Evolutionary conservation across 2,329 filamentous ascomycete species (phyloP).

Genomic region (Akanthomyces uredinophilus): DNA sequence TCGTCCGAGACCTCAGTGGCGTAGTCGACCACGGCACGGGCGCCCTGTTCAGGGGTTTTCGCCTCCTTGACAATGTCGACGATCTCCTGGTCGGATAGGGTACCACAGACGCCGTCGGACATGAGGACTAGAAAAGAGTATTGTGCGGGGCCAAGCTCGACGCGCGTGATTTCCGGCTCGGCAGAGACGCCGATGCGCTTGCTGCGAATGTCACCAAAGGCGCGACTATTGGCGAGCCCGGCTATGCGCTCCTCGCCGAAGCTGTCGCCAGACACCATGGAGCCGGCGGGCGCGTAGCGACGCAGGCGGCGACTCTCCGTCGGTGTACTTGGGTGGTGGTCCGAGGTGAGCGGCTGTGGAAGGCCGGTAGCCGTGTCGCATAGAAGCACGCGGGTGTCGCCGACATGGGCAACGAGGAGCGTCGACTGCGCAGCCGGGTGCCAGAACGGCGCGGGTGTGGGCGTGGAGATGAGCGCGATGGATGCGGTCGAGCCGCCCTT

Average conservation of each 20-base stretch:
- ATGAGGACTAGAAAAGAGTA: constrained; percentile 87
- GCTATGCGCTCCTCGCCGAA: constrained; percentile 96
- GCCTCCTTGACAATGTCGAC: constrained; percentile 95
- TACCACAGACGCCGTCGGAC: constrained; percentile 83
- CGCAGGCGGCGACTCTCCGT: constrained; percentile 77
- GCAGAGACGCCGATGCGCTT: constrained; percentile 93
- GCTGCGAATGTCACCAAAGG: constrained; percentile 86
- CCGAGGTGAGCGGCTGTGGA: constrained; percentile 75
- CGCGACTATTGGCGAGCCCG: constrained; percentile 86
- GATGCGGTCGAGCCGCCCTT: constrained; percentile 92
- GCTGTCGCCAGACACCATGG: constrained; percentile 81
- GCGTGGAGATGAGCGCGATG: constrained; percentile 84
- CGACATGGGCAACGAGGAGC: constrained; percentile 82
- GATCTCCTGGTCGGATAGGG: constrained; percentile 86
- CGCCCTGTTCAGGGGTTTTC: constrained; percentile 80
- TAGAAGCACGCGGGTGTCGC: constrained; percentile 85
- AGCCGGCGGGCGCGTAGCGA: constrained; percentile 68
- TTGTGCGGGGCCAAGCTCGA: constrained; percentile 76
- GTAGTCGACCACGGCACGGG: constrained; percentile 73
- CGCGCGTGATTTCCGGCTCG: constrained; percentile 78
- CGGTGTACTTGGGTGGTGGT: constrained; percentile 89
- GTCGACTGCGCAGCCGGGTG: constrained; percentile 82
- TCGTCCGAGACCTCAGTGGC: constrained; percentile 73
- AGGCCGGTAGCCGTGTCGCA: constrained; percentile 80
- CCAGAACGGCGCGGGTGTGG: constrained; percentile 90